Evolutionary conservation across 257 asterid genomes (phyloP), one percentile per base, ranked within the genome.

Genomic region (Solanum pennellii): DNA sequence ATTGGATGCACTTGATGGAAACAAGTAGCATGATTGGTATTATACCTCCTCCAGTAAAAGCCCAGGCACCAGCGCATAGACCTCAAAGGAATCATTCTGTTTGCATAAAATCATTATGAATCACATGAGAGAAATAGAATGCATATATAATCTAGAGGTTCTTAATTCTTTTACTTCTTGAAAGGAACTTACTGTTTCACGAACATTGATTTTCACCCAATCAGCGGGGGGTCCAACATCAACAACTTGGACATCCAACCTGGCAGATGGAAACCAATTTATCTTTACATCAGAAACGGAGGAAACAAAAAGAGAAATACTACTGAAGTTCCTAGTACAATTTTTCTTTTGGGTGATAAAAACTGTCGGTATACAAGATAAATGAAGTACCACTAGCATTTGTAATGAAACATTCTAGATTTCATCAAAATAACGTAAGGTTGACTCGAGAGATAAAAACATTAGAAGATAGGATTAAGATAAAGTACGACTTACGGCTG

Each of bases 181-280:
- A 3, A 31, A 69, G 80, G 77, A 87, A 92, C 95, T 56, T 94
- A 96, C 99, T 87, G 94, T 91, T 94, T 95, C 96, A 88, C 95
- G 98, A 66, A 94, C 93, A 88, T 91, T 96, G 91, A 96, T 93
- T 93, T 95, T 96, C 92, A 96, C 99, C 98, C 98, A 96, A 69
- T 96, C 98, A 88, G 99, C 97, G 47, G 99, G 95, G 85, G 98
- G 92, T 47, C 99, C 99, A 89, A 92, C 92, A 92, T 96, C 99
- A 87, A 93, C 94, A 87, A 96, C 93, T 33, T 98, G 82, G 71
- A 96, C 82, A 47, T 89, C 93, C 91, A 95, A 87, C 88, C 99
- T 96, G 92, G 88, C 76, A 88, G 79, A 72, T 72, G 79, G 27
- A 72, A 72, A 33, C 27, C 25, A 18, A 91, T 82, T 72, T 35